phyloP scores from a whole-genome alignment of 208 protist species.

The Acanthamoeba culbertsoni region DNA sequence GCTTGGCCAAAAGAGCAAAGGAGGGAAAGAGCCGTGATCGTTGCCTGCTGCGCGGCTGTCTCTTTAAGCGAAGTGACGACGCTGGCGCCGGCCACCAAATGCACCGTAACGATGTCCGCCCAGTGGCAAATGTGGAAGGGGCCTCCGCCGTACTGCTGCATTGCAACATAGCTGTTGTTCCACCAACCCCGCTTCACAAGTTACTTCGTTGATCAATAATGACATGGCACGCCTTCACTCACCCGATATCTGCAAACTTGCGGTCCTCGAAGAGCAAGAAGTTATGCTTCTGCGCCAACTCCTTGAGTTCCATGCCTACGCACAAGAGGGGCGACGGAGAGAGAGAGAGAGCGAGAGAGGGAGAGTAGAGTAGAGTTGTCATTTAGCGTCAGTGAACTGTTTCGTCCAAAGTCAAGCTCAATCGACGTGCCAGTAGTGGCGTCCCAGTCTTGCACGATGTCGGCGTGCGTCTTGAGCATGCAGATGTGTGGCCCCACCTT shows the following conservation, averaged over 20 bases:
- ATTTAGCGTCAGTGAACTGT: no score
- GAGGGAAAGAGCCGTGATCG: constrained; percentile 58
- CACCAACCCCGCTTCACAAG: background rate
- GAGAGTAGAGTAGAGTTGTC: background rate
- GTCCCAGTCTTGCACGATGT: constrained; percentile 82
- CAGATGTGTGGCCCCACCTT: constrained; percentile 80
- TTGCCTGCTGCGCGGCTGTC: constrained; percentile 18
- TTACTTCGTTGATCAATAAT: background rate
- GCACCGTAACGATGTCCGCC: constrained; percentile 82
- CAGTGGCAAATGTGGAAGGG: constrained; percentile 84
- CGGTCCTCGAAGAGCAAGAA: constrained; percentile 92
- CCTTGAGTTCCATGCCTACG: constrained; percentile 19
- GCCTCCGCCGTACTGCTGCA: constrained; percentile 83
- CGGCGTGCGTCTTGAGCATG: constrained; percentile 87
- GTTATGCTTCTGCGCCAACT: constrained; percentile 81
- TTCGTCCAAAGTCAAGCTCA: no score
- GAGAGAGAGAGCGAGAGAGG: background rate
- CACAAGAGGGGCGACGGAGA: background rate
- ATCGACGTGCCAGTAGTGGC: constrained; percentile 58
- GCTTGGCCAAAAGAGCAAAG: no score
- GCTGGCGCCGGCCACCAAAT: constrained; percentile 72
- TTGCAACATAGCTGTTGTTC: constrained; percentile 18
- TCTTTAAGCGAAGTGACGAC: constrained; percentile 53
- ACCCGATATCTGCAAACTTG: constrained; percentile 93
- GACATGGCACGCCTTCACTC: constrained; percentile 33